Evolutionary conservation across 306 rosid species (phyloP), one percentile per base, ranked within the genome.

Genomic region (Herpetospermum pedunculosum): DNA sequence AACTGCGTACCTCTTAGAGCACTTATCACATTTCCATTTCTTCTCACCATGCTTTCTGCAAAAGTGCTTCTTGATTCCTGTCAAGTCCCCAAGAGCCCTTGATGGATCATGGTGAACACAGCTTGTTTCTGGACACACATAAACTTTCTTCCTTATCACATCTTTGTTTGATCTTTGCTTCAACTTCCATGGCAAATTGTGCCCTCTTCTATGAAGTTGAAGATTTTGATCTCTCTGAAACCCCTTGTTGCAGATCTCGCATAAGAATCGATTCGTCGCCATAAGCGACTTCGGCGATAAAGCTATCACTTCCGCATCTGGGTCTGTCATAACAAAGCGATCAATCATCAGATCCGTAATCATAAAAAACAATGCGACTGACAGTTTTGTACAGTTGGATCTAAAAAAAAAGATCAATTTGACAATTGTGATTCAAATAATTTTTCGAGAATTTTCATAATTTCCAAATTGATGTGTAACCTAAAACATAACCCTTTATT

Each of bases 11-110:
- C 63, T 88, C 88, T 95, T 95, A 1, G 92, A 88, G 78, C 99
- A 95, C 78, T 91, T 95, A 2, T 95, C 99, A 73, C 99, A 95
- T 84, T 95, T 91, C 99, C 99, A 95, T 84, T 89, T 89, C 90
- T 95, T 95, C 84, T 95, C 99, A 1, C 99, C 99, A 21, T 95
- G 99, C 76, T 95, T 95, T 76, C 97, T 89, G 83, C 88, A 79
- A 74, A 91, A 95, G 87, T 95, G 99, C 82, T 95, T 95, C 84
- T 95, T 95, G 76, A 95, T 89, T 23, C 99, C 99, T 23, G 99
- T 91, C 43, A 95, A 77, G 81, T 95, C 99, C 18, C 99, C 97
- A 1, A 95, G 87, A 0, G 99, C 99, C 67, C 99, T 88, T 34
- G 89, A 83, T 34, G 99, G 99, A 37, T 89, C 90, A 74, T 95